phyloP scores from a whole-genome alignment of 139 green algal genomes.

The Volvox africanus region DNA sequence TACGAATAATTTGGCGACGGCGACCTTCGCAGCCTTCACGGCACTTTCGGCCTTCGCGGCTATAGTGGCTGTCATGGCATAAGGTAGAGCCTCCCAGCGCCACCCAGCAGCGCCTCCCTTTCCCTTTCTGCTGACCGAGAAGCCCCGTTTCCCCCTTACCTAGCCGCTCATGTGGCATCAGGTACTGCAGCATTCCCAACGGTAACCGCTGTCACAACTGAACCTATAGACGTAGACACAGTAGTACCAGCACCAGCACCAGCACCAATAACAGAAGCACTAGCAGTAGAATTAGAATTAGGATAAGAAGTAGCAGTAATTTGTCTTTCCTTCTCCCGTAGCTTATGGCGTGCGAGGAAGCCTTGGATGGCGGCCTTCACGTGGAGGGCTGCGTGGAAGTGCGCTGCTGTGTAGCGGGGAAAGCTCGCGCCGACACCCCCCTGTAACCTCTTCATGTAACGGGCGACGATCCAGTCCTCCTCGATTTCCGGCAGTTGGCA shows the following conservation, averaged over 20 bases:
- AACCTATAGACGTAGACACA: no score
- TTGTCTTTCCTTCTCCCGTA: constrained; percentile 30
- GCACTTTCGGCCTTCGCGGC: no score
- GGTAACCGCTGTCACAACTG: no score
- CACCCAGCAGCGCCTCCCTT: no score
- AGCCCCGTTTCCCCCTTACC: no score
- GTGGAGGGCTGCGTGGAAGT: constrained; percentile 81
- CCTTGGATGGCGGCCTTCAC: constrained; percentile 79
- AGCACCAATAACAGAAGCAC: background rate
- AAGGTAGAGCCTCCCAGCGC: no score
- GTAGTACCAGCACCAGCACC: background rate
- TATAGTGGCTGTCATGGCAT: background rate
- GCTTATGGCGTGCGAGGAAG: constrained; percentile 73
- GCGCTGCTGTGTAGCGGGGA: constrained; percentile 75
- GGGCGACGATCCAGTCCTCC: constrained; percentile 66
- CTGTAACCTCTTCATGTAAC: background rate
- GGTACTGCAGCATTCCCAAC: no score
- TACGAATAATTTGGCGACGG: no score
- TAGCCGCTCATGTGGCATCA: no score
- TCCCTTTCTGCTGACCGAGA: no score
- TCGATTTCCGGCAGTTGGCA: constrained; percentile 34
- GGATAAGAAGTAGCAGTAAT: background rate
- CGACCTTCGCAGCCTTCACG: no score
- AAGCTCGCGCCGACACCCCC: constrained; percentile 1
- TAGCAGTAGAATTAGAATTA: no score